phyloP scores from a whole-genome alignment of 2,329 filamentous ascomycete species.

The Rutstroemia sydowiana region DNA sequence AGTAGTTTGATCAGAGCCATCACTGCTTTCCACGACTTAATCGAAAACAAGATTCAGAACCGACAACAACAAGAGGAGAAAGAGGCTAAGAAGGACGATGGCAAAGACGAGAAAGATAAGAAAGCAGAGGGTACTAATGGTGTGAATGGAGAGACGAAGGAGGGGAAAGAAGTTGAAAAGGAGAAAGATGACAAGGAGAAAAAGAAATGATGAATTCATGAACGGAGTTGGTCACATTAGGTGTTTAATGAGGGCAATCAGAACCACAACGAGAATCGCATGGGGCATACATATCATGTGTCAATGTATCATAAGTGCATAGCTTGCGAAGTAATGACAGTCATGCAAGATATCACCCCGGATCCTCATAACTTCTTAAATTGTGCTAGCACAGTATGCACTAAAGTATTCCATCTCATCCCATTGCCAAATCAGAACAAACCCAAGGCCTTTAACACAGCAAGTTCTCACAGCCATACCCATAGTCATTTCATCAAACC shows the following conservation, averaged over 20 bases:
- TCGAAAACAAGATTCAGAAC: conserved; percentile 99
- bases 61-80: conserved; percentile 94
- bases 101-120: conserved; percentile 58
- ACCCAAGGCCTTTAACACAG: too few relatives aligned
- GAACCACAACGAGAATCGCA: conserved; percentile 12
- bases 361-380: too few relatives aligned
- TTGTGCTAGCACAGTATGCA: too few relatives aligned
- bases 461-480: neutral
- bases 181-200: conserved; percentile 51
- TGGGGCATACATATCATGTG: conserved; percentile 23
- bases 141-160: conserved; percentile 40
- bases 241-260: conserved; percentile 22
- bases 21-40: conserved; percentile 96
- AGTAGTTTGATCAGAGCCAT: conserved; percentile 95
- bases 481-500: neutral
- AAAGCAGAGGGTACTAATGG: conserved; percentile 52
- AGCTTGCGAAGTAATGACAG: conserved; percentile 21
- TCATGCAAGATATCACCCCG: neutral
- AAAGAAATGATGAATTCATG: conserved; percentile 33
- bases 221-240: conserved; percentile 14
- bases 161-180: conserved; percentile 39
- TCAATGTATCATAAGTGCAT: conserved; percentile 31
- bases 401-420: too few relatives aligned
- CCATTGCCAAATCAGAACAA: too few relatives aligned
- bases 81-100: conserved; percentile 65